These are phyloP conservation scores for Tulasnella sp. DNA, from an alignment of 768 basidiomycete genomes.

Conservation along the genomic window DNA sequence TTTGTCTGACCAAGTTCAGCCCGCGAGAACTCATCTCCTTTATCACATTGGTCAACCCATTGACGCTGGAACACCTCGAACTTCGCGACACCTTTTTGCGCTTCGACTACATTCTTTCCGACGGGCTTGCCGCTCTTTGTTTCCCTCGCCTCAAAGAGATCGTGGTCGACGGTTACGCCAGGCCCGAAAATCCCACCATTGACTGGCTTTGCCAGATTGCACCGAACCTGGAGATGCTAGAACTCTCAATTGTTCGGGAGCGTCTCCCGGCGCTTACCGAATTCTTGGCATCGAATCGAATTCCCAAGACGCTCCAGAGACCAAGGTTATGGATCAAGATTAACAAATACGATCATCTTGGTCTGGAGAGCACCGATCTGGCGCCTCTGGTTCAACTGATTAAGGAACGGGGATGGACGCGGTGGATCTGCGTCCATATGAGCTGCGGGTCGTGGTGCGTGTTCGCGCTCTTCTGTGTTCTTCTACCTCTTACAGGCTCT, in stretches of 20 bases:
- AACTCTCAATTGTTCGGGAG: background rate
- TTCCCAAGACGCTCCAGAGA: background rate
- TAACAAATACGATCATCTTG: background rate
- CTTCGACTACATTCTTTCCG: background rate
- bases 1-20: background rate
- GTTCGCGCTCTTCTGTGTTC: background rate
- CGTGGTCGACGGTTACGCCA: background rate
- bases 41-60: background rate
- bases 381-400: background rate
- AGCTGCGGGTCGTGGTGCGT: background rate
- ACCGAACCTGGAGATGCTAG: background rate
- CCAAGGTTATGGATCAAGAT: background rate
- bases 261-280: background rate
- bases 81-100: background rate
- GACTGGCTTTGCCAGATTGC: background rate
- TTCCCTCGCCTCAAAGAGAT: background rate
- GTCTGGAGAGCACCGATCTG: background rate
- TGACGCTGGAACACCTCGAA: background rate
- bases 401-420: background rate
- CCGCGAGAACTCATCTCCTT: background rate
- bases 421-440: constrained; percentile 3
- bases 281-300: constrained; percentile 2
- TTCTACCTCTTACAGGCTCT: background rate
- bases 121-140: background rate
- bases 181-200: background rate